phyloP scores from a whole-genome alignment of 1,284 basidiomycete species.

The Hymenochaete sp. region DNA sequence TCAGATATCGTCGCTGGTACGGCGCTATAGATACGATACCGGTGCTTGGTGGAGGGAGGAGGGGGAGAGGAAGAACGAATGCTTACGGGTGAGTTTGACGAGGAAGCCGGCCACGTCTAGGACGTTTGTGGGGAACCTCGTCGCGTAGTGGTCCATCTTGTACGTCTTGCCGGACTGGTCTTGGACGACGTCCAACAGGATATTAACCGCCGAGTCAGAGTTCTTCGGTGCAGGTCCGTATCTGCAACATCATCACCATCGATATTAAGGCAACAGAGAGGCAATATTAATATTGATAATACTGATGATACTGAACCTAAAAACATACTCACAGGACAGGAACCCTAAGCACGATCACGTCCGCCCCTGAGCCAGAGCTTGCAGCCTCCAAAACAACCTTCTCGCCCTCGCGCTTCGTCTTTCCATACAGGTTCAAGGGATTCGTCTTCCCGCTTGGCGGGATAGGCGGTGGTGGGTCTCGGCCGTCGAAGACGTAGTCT shows the following conservation, averaged over 20 bases:
- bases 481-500: constrained; percentile 83
- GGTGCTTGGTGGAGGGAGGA: constrained; percentile 1
- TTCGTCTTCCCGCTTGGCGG: constrained; percentile 55
- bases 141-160: constrained; percentile 84
- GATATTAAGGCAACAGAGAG: not conserved
- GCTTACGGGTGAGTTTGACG: constrained; percentile 52
- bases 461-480: constrained; percentile 74
- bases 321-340: constrained; percentile 58
- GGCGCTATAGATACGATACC: too few relatives aligned
- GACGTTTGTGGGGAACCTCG: constrained; percentile 73
- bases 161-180: constrained; percentile 72
- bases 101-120: constrained; percentile 70
- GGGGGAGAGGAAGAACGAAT: not conserved
- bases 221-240: constrained; percentile 74
- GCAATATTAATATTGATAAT: not conserved
- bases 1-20: too few relatives aligned
- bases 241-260: constrained; percentile 30
- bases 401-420: constrained; percentile 73
- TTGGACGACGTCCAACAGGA: constrained; percentile 67
- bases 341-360: constrained; percentile 61
- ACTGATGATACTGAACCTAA: not conserved
- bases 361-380: constrained; percentile 39
- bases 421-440: constrained; percentile 71
- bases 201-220: constrained; percentile 71
- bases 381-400: constrained; percentile 44